Base-by-base conservation (phyloP, 1,284 basidiomycete genomes). In the Ganoderma sp. region DNA sequence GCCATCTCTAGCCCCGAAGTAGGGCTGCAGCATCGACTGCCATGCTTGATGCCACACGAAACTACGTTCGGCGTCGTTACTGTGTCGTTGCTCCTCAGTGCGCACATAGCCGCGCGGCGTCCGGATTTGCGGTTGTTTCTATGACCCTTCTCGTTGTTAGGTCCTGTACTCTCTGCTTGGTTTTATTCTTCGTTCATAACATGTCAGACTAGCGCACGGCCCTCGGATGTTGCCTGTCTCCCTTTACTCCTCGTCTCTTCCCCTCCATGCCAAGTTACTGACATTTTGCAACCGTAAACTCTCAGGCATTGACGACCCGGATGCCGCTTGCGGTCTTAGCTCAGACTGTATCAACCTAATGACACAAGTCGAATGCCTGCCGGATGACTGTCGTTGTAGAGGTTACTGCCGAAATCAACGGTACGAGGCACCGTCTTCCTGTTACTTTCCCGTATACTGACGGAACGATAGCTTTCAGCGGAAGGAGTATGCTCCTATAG, bases 271-370 rank as follows among this genome's bases (percentile, higher is more conserved):
- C 67, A 63, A 70, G 68, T 74, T 74, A 69, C 34, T 71, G 61
- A 67, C 58, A 52, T 28, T 37, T 57, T 34, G 10, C 8, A 17
- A 25, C 22, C 15, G 8, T n/a, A 58, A n/a, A 28, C 25, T n/a
- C 19, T 48, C 22, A 64, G 63, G 63, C 8, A 22, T 57, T 41
- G 89, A 93, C 74, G 83, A 86, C 70, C 82, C 82, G 15, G 83
- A 86, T 67, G 83, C 81, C 67, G 95, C 96, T 7, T 99, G 97
- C 80, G 95, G 95, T n/a, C 88, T 90, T 63, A 84, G 89, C 69
- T 95, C 95, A 28, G 94, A 96, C 79, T 99, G 98, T 80, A 98
- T 99, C 84, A 99, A 99, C 80, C 88, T 96, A 68, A 88, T 99
- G 68, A 98, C 98, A 34, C 97, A 98, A 81, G 95, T 99, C 34